Evolutionary conservation across 2,329 filamentous ascomycete species (phyloP).

Genomic region (Torrubiella hemipterigena): DNA sequence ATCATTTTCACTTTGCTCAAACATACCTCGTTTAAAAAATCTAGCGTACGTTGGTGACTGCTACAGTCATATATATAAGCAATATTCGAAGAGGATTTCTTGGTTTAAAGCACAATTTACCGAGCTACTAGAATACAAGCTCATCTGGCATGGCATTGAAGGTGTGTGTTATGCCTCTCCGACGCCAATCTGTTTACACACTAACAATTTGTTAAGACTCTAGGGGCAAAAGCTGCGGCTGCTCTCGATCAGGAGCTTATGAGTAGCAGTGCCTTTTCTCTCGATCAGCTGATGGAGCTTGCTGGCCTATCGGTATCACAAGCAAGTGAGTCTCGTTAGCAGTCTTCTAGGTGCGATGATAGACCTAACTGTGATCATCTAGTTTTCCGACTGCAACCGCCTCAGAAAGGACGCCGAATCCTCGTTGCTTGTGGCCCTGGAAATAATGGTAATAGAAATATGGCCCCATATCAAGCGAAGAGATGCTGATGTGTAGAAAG

Average conservation of each 20-base stretch:
- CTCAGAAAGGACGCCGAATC: slow-evolving; percentile 55
- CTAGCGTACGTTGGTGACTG: no score
- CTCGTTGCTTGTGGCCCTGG: slow-evolving; percentile 86
- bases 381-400: slow-evolving; percentile 81
- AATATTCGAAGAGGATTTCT: no score
- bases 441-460: slow-evolving; percentile 45
- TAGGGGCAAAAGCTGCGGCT: slow-evolving; percentile 77
- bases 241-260: slow-evolving; percentile 91
- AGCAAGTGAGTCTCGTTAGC: slow-evolving; percentile 44
- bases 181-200: no score
- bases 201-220: slow-evolving; percentile 44
- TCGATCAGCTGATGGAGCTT: slow-evolving; percentile 96
- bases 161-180: no score
- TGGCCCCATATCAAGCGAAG: neutral
- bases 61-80: no score
- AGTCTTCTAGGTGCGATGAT: neutral
- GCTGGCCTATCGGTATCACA: slow-evolving; percentile 89
- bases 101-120: no score
- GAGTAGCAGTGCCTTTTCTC: slow-evolving; percentile 74
- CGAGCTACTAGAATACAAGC: no score
- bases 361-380: neutral
- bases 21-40: no score
- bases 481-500: slow-evolving; percentile 31
- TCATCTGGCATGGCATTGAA: no score
- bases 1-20: no score